Evolutionary conservation across 305 asterid species (phyloP), one percentile per base, ranked within the genome.

Genomic region (Plantago coronopus): DNA sequence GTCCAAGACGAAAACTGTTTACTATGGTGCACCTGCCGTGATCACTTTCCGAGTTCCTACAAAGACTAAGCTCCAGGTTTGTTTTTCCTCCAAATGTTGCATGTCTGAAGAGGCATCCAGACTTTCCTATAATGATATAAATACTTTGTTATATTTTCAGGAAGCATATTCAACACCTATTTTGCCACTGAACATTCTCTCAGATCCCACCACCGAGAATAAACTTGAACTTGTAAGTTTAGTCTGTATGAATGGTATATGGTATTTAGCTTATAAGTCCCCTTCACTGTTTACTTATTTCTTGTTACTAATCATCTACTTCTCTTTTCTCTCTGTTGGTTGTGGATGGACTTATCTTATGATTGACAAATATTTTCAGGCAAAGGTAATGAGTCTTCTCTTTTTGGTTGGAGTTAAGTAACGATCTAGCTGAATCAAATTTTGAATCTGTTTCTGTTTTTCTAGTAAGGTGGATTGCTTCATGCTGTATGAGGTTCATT

Each of bases 111-210:
- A 25, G 1, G 53, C 17, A 23, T 47, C 9, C 19, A n/a, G 2
- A 37, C 17, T 45, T 47, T 12, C 23, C 3, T 15, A 3, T 64
- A 4, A 9, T 44, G 11, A 50, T 46, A 4, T 34, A 27, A 40
- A 22, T 25, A 48, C 42, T 59, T 18, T 43, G 17, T n/a, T 67
- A 64, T 14, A 40, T 61, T 64, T 71, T 25, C 80, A 87, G 94
- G 85, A 78, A 72, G 86, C 84, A 2, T 80, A 82, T 72, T 80
- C 95, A 29, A 80, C 90, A 44, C 88, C 95, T 17, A 62, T 80
- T 72, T 44, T 74, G 67, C 82, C 88, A 2, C 42, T 84, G 68
- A 76, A 69, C 53, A 78, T 78, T 66, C 80, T 84, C 7, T 72
- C 81, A 1, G 90, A 80, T 10, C 57, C 68, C 50, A 20, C 69